Base-by-base conservation (phyloP, 1,284 basidiomycete species). In the Naganishia liquefaciens region DNA sequence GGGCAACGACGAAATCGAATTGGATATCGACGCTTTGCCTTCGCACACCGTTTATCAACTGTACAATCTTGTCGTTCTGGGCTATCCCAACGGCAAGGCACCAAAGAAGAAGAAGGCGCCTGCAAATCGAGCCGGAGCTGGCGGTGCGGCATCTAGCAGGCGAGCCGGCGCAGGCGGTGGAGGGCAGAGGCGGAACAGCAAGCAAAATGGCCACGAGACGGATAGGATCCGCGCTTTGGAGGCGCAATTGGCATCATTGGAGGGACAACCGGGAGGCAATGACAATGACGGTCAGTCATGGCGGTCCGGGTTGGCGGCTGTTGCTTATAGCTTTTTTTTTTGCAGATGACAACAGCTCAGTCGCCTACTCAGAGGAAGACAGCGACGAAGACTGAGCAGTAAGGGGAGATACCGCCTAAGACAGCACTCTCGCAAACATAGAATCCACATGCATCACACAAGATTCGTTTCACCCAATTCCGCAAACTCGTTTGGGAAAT, bases 1-100 rank as follows among this genome's bases (percentile, higher is more conserved):
- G 89, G 91, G 90, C 76, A 90, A 88, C 61, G 91, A 96, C 77
- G 93, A 97, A 81, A 96, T 97, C 73, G 93, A 97, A 79, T 85
- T 97, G 51, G 94, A 97, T 79, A 96, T 97, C 71, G 93, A 97
- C 75, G 82, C 87, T 52, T 83, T 97, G 42, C 92, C 93, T 57
- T 82, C 88, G 5, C 79, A 84, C 23, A 93, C 94, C 37, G 84
- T 96, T 54, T 88, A 88, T 63, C 91, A 91, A 79, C 84, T 97
- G 30, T 97, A 96, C 82, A 93, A 94, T 79, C 92, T 91, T 73
- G 94, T 96, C 68, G 84, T 93, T 68, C 85, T 89, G 10, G 75
- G 76, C n/a, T 67, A 66, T 28, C 54, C 68, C 44, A 57, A 66
- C 21, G 70, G 73, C 37, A 72, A 73, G 27, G 15, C 33, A 3